Percentiles rank a stretch among this genome's conserved stretches.
phyloP scores from a whole-genome alignment of 495 filamentous ascomycete species.

The Penicillium cinerascens region DNA sequence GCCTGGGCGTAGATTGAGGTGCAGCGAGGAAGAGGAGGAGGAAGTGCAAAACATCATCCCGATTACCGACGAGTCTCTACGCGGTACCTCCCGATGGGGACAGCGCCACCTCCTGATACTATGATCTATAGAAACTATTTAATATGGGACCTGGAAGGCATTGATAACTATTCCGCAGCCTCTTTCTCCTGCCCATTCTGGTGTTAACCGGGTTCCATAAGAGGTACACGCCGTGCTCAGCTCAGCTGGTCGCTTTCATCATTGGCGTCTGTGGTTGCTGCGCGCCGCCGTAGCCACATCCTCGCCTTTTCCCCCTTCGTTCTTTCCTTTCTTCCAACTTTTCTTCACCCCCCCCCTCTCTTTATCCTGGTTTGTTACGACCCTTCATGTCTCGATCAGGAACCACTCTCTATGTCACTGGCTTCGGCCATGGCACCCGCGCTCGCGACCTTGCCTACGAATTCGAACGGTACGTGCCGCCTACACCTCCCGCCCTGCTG shows the following conservation, averaged over 20 bases:
- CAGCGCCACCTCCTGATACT: neutral
- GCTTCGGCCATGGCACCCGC: conserved; percentile 98
- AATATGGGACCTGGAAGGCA: neutral
- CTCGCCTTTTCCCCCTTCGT: neutral
- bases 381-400: conserved; percentile 79
- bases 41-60: conserved; percentile 17
- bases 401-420: conserved; percentile 94
- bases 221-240: neutral
- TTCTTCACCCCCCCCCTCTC: neutral
- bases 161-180: neutral
- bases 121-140: neutral
- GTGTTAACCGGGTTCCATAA: neutral
- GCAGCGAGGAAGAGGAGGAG: neutral
- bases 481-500: conserved; percentile 39
- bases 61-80: conserved; percentile 23
- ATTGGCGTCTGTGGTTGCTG: conserved; percentile 13
- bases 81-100: conserved; percentile 26
- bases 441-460: conserved; percentile 99
- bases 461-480: conserved; percentile 96
- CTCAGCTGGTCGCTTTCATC: conserved; percentile 5
- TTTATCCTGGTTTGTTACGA: neutral
- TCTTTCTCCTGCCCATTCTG: neutral
- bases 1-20: neutral
- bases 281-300: conserved; percentile 7
- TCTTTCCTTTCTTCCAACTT: neutral